These are phyloP conservation scores for Pythium dissotocum DNA, from an alignment of 352 stramenopile genomes.

Conservation along the genomic window DNA sequence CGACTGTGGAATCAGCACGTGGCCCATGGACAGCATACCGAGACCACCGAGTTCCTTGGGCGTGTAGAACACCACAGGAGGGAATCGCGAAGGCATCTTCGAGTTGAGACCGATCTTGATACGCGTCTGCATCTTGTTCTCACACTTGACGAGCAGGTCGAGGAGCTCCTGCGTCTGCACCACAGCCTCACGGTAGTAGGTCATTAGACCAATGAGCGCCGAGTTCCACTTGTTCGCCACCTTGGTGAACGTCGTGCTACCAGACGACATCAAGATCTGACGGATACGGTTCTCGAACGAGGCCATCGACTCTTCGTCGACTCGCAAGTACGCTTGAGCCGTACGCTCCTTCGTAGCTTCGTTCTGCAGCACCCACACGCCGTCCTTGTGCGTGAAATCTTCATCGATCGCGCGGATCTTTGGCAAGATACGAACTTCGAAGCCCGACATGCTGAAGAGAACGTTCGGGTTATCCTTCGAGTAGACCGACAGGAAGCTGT, in stretches of 20 bases:
- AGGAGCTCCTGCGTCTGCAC: slow-evolving; percentile 99
- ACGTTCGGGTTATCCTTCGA: slow-evolving; percentile 99
- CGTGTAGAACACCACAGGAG: slow-evolving; percentile 99
- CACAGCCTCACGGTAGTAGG: slow-evolving; percentile 99
- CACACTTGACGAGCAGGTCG: slow-evolving; percentile 99
- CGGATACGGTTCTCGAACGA: slow-evolving; percentile 99
- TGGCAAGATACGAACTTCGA: slow-evolving; percentile 96
- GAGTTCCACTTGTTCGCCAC: slow-evolving; percentile 99
- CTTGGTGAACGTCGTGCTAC: slow-evolving; percentile 99
- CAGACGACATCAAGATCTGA: slow-evolving; percentile 99
- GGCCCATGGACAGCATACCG: slow-evolving; percentile 99
- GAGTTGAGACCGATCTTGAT: slow-evolving; percentile 99
- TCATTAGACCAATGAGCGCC: slow-evolving; percentile 97
- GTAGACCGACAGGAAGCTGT: slow-evolving; percentile 99
- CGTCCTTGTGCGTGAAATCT: slow-evolving; percentile 97
- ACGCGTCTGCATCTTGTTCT: slow-evolving; percentile 99
- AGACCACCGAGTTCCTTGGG: slow-evolving; percentile 99
- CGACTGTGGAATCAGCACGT: slow-evolving; percentile 99
- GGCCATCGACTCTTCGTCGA: slow-evolving; percentile 94
- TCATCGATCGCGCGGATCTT: slow-evolving; percentile 90
- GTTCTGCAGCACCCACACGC: slow-evolving; percentile 99
- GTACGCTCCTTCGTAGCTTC: slow-evolving; percentile 99
- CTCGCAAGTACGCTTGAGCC: slow-evolving; percentile 96
- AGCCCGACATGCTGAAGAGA: slow-evolving; percentile 99
- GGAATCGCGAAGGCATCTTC: slow-evolving; percentile 99